phyloP scores from a whole-genome alignment of 2,329 filamentous ascomycete species.

The Colletotrichum noveboracense region DNA sequence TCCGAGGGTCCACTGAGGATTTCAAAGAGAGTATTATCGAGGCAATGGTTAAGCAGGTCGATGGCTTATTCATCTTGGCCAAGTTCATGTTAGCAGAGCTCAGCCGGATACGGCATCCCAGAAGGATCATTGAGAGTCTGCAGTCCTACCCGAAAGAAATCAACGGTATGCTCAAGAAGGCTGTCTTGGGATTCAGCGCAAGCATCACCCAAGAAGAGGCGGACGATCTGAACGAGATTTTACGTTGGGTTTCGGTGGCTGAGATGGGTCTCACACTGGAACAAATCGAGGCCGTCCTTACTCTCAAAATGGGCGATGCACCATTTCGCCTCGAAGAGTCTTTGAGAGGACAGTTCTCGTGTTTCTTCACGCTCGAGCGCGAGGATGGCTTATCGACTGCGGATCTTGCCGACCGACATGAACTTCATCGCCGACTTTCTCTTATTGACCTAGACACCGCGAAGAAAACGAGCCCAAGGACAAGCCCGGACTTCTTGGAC shows the following conservation, averaged over 20 bases:
- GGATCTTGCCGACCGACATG: slow-evolving; percentile 43
- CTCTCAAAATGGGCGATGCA: slow-evolving; percentile 45
- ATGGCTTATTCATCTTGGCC: slow-evolving; percentile 54
- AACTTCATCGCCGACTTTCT: slow-evolving; percentile 28
- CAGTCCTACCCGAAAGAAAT: slow-evolving; percentile 48
- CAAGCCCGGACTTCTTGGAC: slow-evolving; percentile 34
- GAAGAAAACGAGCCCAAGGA: slow-evolving; percentile 24
- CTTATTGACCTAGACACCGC: not conserved
- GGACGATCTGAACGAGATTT: slow-evolving; percentile 50
- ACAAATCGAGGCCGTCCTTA: slow-evolving; percentile 47
- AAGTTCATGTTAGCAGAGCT: slow-evolving; percentile 57
- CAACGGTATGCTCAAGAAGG: slow-evolving; percentile 46
- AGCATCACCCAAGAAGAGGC: slow-evolving; percentile 43
- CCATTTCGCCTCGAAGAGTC: slow-evolving; percentile 46
- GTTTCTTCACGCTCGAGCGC: slow-evolving; percentile 50
- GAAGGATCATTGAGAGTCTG: slow-evolving; percentile 49
- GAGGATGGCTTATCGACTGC: slow-evolving; percentile 49
- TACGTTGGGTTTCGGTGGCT: slow-evolving; percentile 51
- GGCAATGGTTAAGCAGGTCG: slow-evolving; percentile 44
- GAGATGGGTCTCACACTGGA: slow-evolving; percentile 47
- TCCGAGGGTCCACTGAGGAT: slow-evolving; percentile 35
- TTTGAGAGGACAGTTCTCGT: slow-evolving; percentile 48
- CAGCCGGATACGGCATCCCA: slow-evolving; percentile 47
- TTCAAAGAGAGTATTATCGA: slow-evolving; percentile 43
- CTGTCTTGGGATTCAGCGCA: slow-evolving; percentile 44